Percentiles rank a stretch among this genome's conserved stretches.
These are phyloP conservation scores for Strobilomyces dryophilus DNA, from an alignment of 768 basidiomycete species.

Conservation along the genomic window DNA sequence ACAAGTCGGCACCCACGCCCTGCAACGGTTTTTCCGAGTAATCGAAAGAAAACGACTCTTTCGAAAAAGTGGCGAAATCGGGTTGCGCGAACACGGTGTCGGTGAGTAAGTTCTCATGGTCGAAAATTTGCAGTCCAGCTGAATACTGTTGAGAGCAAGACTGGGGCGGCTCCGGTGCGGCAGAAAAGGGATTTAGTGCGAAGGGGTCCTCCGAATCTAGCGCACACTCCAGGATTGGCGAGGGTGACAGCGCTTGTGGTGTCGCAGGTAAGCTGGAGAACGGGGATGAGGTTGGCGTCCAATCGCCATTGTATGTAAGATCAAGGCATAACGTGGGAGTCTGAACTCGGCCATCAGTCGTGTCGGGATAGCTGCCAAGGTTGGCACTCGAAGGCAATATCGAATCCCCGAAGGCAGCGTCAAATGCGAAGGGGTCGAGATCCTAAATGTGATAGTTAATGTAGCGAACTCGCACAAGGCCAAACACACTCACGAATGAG, in stretches of 20 bases:
- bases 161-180: conserved; percentile 9
- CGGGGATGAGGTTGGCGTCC: conserved; percentile 42
- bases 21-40: conserved; percentile 21
- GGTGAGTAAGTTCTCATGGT: conserved; percentile 10
- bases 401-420: conserved; percentile 28
- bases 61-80: conserved; percentile 23
- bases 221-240: conserved; percentile 21
- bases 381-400: conserved; percentile 17
- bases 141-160: conserved; percentile 20
- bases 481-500: conserved; percentile 43
- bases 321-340: conserved; percentile 38
- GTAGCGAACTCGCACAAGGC: background rate
- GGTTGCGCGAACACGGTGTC: conserved; percentile 15
- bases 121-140: conserved; percentile 18
- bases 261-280: conserved; percentile 42
- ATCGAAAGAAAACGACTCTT: conserved; percentile 23
- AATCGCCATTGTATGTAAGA: conserved; percentile 36
- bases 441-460: conserved; percentile 16
- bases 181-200: conserved; percentile 15
- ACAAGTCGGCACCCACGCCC: conserved; percentile 23
- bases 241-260: conserved; percentile 35
- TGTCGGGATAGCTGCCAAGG: conserved; percentile 21
- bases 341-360: conserved; percentile 19
- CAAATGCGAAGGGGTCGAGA: conserved; percentile 29
- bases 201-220: conserved; percentile 23